A percentile compares a stretch with the other conserved stretches of the same genome.
Conservation (phyloP, 768 basidiomycete genomes). For the Tricholoma terreum region DNA sequence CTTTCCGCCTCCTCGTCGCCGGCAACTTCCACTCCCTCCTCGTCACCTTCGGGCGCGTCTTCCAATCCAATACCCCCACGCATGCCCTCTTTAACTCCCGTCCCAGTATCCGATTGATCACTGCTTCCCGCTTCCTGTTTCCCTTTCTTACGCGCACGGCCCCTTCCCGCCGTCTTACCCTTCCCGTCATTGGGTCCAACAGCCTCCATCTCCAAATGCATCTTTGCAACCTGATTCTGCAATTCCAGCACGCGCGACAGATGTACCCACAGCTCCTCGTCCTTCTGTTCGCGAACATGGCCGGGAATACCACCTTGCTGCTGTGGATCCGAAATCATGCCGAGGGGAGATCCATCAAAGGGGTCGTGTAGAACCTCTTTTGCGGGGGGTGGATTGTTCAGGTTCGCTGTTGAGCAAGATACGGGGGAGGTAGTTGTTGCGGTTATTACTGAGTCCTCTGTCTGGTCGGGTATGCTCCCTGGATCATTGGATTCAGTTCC, state of each 20-base stretch:
- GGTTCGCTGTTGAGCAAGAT: not conserved
- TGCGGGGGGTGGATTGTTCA: slow-evolving; percentile 1
- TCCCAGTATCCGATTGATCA: slow-evolving; percentile 7
- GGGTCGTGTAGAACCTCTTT: slow-evolving; percentile 38
- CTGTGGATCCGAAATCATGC: slow-evolving; percentile 27
- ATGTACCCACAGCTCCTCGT: slow-evolving; percentile 63
- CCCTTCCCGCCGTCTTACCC: slow-evolving; percentile 36
- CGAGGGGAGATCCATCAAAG: slow-evolving; percentile 44
- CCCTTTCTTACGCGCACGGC: slow-evolving; percentile 24
- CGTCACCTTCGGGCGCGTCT: slow-evolving; percentile 42
- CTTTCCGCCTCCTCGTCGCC: slow-evolving; percentile 54
- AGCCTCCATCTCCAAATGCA: slow-evolving; percentile 76
- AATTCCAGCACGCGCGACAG: slow-evolving; percentile 67
- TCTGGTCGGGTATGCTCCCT: not conserved
- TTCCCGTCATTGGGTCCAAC: slow-evolving; percentile 40
- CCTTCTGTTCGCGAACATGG: slow-evolving; percentile 28
- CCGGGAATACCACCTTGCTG: slow-evolving; percentile 5
- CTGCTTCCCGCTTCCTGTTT: slow-evolving; percentile 9
- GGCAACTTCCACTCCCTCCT: slow-evolving; percentile 48
- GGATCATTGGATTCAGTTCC: slow-evolving; percentile 11
- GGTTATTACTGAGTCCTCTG: not conserved
- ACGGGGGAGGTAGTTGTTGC: not conserved
- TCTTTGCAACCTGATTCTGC: slow-evolving; percentile 66
- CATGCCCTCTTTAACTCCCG: slow-evolving; percentile 6
- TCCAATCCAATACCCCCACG: slow-evolving; percentile 16